Percentiles rank a stretch among this genome's conserved stretches.
phyloP scores from a whole-genome alignment of 768 basidiomycete genomes.

The Pleurotus platypus region DNA sequence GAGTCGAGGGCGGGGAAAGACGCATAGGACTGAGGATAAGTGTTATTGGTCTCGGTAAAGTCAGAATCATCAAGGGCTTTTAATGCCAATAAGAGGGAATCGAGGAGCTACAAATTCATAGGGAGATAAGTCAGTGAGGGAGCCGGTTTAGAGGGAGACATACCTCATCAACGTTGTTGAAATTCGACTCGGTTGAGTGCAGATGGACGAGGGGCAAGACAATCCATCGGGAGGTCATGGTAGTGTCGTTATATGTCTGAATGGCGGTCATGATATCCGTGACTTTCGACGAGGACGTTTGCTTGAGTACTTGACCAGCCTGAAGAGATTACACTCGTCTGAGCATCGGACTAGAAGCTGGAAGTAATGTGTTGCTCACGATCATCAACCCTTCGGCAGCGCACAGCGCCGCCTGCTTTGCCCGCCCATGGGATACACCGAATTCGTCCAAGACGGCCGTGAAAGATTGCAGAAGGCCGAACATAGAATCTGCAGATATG shows the following conservation, averaged over 20 bases:
- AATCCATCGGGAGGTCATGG: slow-evolving; percentile 53
- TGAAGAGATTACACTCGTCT: slow-evolving; percentile 22
- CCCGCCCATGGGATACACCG: slow-evolving; percentile 81
- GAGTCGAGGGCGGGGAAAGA: slow-evolving; percentile 40
- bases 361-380: slow-evolving; percentile 28
- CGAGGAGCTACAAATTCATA: slow-evolving; percentile 55
- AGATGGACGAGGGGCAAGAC: slow-evolving; percentile 60
- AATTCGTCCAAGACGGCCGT: slow-evolving; percentile 86
- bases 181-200: slow-evolving; percentile 36
- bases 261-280: slow-evolving; percentile 70
- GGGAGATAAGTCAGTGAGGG: too few species aligned
- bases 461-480: slow-evolving; percentile 79
- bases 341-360: not conserved
- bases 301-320: slow-evolving; percentile 68
- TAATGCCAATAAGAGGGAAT: slow-evolving; percentile 62
- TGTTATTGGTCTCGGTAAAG: slow-evolving; percentile 53
- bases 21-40: slow-evolving; percentile 65
- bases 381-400: slow-evolving; percentile 81
- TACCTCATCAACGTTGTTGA: slow-evolving; percentile 65
- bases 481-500: slow-evolving; percentile 75
- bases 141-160: slow-evolving; percentile 6
- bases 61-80: slow-evolving; percentile 56
- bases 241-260: slow-evolving; percentile 65
- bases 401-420: slow-evolving; percentile 76
- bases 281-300: slow-evolving; percentile 54